A percentile compares a stretch with the other conserved stretches of the same genome.
These are phyloP conservation scores for Lachnellula suecica DNA, from an alignment of 2,329 filamentous ascomycete genomes.

Conservation along the genomic window DNA sequence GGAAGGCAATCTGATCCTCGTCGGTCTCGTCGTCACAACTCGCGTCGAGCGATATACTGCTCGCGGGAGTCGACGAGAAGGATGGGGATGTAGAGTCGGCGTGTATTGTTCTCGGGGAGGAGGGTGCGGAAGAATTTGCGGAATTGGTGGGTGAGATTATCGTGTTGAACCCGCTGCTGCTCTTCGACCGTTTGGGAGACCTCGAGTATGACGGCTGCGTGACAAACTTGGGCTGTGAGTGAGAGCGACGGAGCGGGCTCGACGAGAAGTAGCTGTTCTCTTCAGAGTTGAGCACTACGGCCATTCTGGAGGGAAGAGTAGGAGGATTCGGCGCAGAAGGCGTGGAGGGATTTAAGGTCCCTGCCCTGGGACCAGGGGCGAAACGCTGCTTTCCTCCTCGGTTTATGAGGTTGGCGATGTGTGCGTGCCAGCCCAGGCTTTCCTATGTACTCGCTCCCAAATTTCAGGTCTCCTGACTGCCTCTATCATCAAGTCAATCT, in stretches of 20 bases:
- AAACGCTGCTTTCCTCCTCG: conserved; percentile 1
- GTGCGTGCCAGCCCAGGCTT: conserved; percentile 4
- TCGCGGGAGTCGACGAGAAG: conserved; percentile 61
- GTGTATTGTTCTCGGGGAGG: conserved; percentile 52
- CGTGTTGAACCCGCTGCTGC: conserved; percentile 25
- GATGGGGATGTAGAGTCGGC: conserved; percentile 54
- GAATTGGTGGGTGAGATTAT: conserved; percentile 27
- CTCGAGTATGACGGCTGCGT: conserved; percentile 48
- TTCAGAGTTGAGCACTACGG: conserved; percentile 43
- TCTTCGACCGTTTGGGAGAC: conserved; percentile 44
- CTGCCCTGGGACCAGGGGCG: conserved; percentile 6
- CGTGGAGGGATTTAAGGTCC: conserved; percentile 18
- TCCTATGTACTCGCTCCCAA: conserved; percentile 19
- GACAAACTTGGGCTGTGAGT: conserved; percentile 58
- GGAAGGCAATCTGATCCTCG: conserved; percentile 58
- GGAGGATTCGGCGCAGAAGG: background rate
- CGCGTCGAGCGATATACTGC: conserved; percentile 72
- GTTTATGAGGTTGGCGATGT: background rate
- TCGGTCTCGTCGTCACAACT: conserved; percentile 92
- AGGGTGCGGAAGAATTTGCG: conserved; percentile 50
- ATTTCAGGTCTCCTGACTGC: conserved; percentile 5
- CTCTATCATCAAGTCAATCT: background rate
- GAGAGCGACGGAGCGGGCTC: conserved; percentile 55
- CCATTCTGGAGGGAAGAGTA: conserved; percentile 25
- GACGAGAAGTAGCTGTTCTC: conserved; percentile 57